Conservation (phyloP, 305 asterid genomes). For the Solanum hybrid region DNA sequence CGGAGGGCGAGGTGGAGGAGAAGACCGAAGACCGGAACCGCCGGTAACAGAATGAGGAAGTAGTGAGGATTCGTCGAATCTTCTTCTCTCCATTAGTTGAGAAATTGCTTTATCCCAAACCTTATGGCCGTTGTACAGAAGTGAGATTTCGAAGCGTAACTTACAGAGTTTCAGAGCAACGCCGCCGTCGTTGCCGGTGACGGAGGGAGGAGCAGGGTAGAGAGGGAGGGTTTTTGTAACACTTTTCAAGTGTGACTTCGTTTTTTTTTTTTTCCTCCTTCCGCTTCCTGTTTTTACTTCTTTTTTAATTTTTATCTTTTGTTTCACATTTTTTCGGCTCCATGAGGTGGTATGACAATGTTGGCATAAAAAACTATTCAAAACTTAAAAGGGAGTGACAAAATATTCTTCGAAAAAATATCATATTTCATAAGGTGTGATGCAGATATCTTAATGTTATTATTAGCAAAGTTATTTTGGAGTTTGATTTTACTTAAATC, state of each 20-base stretch:
- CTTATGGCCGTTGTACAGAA: background rate
- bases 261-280: background rate
- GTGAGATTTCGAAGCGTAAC: background rate
- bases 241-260: background rate
- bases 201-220: background rate
- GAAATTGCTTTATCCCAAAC: background rate
- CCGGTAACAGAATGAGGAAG: constrained; percentile 22
- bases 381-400: background rate
- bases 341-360: background rate
- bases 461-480: background rate
- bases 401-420: background rate
- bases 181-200: constrained; percentile 1
- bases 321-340: background rate
- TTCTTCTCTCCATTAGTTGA: constrained; percentile 33
- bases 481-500: no score
- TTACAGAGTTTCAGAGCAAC: background rate
- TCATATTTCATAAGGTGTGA: background rate
- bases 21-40: constrained; percentile 9
- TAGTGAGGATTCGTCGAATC: constrained; percentile 29
- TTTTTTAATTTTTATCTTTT: background rate
- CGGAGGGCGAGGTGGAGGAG: constrained; percentile 23
- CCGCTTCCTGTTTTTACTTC: background rate
- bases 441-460: no score
- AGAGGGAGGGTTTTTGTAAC: constrained; percentile 10
- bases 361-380: background rate